Conservation (phyloP, 306 rosid species). For the Hippophae rhamnoides region DNA sequence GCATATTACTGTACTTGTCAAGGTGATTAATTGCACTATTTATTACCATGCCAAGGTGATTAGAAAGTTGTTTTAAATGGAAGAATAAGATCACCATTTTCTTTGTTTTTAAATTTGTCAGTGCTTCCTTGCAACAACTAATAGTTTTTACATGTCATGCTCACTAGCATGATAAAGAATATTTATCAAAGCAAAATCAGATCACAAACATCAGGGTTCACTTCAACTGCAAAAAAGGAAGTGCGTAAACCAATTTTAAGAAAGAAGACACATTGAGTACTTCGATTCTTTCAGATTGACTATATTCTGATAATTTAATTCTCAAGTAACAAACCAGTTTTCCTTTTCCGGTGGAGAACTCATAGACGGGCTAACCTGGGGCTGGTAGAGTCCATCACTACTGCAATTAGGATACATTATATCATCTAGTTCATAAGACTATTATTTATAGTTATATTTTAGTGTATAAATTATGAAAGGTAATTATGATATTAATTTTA, state of each 20-base stretch:
- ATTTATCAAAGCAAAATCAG: conserved; percentile 63
- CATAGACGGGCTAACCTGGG: conserved; percentile 8
- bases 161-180: conserved; percentile 54
- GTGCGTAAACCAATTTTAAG: conserved; percentile 57
- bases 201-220: conserved; percentile 63
- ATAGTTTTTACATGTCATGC: conserved; percentile 3
- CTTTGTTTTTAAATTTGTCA: conserved; percentile 12
- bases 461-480: too few relatives aligned
- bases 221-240: conserved; percentile 52
- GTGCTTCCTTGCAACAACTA: not conserved
- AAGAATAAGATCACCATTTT: not conserved
- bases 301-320: conserved; percentile 10
- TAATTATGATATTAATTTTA: too few relatives aligned
- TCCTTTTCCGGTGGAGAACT: not conserved
- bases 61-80: conserved; percentile 8
- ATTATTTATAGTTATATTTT: too few relatives aligned
- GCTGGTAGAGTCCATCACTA: too few relatives aligned
- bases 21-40: conserved; percentile 41
- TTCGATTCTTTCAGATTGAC: conserved; percentile 7
- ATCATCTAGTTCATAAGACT: too few relatives aligned
- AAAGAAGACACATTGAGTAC: conserved; percentile 67
- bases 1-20: too few relatives aligned
- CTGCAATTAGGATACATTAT: too few relatives aligned
- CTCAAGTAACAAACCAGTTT: not conserved
- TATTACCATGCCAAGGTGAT: conserved; percentile 73